Evolutionary conservation across 805 yeast genomes (phyloP), one percentile per base, ranked within the genome.

Genomic region (Candida suzukii): DNA sequence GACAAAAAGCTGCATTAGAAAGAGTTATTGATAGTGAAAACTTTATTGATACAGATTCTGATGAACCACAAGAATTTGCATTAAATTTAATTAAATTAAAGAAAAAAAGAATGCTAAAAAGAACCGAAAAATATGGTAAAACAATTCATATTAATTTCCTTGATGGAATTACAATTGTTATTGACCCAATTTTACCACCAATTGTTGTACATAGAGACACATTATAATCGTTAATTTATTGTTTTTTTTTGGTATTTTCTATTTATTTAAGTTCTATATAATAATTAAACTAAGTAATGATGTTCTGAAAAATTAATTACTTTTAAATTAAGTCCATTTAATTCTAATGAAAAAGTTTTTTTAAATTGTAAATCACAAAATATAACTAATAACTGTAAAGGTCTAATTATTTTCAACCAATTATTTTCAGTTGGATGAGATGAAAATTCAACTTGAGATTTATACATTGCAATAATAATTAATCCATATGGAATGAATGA

Each of bases 161-260:
- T 37, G 63, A 69, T 39, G 71, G 71, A 2, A 53, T 58, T 28
- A 51, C 55, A n/a, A 39, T 73, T 20, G 47, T 64, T 1, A 60
- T 70, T 8, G 74, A 70, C 44, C 76, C 77, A 2, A 39, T 59
- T 6, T 44, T 51, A 10, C 56, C 50, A 17, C 57, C 63, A 5
- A 41, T 34, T 29, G 18, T 36, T 3, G 8, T 4, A 18, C 34
- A 31, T n/a, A 7, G 20, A 27, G 16, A 8, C 30, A 14, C 30
- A 32, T n/a, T n/a, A n/a, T n/a, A n/a, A n/a, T n/a, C n/a, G n/a
- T n/a, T n/a, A n/a, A n/a, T n/a, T n/a, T n/a, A n/a, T n/a, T n/a
- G n/a, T n/a, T n/a, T n/a, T n/a, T n/a, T n/a, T n/a, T n/a, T n/a
- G n/a, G n/a, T n/a, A 13, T 25, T 16, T 17, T 25, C 28, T 34